Conservation (phyloP, 176 grass and related monocot species). For the Metroxylon sagu region DNA sequence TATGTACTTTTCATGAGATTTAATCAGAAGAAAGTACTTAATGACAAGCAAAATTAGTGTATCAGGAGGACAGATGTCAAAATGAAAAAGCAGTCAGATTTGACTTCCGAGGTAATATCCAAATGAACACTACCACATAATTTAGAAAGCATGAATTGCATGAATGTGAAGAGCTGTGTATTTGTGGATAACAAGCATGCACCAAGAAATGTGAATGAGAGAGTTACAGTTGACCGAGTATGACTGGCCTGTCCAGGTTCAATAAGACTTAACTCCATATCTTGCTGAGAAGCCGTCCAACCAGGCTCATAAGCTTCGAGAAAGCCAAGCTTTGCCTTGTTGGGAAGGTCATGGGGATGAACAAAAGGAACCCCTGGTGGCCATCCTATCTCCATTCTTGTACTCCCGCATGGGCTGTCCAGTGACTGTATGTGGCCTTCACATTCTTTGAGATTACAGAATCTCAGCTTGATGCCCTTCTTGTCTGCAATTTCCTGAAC, state of each 20-base stretch:
- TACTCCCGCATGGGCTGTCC: constrained; percentile 43
- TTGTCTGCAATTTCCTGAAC: constrained; percentile 86
- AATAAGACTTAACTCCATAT: constrained; percentile 60
- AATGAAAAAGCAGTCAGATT: too few relatives aligned
- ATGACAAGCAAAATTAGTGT: neutral
- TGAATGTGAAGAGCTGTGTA: too few relatives aligned
- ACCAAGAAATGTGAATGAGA: neutral
- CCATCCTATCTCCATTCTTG: constrained; percentile 71
- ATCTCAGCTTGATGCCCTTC: constrained; percentile 81
- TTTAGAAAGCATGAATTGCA: neutral
- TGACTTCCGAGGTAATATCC: too few relatives aligned
- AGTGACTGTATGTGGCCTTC: constrained; percentile 50
- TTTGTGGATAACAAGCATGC: neutral
- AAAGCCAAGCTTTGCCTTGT: constrained; percentile 83
- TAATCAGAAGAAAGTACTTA: neutral
- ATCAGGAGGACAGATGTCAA: too few relatives aligned
- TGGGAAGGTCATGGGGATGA: constrained; percentile 94
- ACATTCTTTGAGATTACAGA: constrained; percentile 73
- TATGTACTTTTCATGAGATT: too few relatives aligned
- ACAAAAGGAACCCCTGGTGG: constrained; percentile 85
- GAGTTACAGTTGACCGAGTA: neutral
- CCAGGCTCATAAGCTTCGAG: constrained; percentile 91
- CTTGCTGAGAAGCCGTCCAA: constrained; percentile 75
- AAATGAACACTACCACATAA: too few relatives aligned
- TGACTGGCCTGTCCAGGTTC: neutral